Evolutionary conservation across 2,329 filamentous ascomycete genomes (phyloP).

Genomic region (Aureobasidium sp.): DNA sequence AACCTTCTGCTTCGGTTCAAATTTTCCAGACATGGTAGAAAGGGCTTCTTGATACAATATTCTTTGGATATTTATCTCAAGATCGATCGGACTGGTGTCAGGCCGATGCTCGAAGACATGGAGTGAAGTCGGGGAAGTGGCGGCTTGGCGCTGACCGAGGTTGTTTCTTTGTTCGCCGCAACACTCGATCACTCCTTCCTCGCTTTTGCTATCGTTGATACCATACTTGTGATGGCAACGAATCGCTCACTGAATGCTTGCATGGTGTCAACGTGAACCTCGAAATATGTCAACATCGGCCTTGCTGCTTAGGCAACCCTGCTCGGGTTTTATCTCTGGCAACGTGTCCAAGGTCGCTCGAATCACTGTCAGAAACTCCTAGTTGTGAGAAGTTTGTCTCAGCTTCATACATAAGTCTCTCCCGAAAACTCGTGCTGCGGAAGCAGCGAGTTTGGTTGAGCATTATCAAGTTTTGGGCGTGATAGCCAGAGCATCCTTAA

Average conservation of each 20-base stretch:
- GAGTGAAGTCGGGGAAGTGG: neutral
- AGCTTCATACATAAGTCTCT: neutral
- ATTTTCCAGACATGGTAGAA: conserved; percentile 29
- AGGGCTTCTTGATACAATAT: neutral
- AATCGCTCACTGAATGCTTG: neutral
- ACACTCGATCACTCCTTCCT: neutral
- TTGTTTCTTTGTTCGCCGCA: neutral
- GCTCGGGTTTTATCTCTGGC: neutral
- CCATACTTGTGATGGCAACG: neutral
- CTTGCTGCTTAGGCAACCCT: neutral
- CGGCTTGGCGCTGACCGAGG: conserved; percentile 4
- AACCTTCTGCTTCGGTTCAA: conserved; percentile 71
- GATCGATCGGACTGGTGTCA: neutral
- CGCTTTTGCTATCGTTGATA: no score
- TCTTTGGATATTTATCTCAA: neutral
- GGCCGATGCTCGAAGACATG: neutral
- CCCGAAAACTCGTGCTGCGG: neutral
- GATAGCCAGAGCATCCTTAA: neutral
- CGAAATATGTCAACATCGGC: neutral
- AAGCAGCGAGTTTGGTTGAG: neutral
- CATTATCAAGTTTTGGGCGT: neutral
- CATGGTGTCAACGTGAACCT: neutral
- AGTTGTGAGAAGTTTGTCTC: neutral
- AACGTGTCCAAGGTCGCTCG: neutral
- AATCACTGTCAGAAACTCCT: neutral